These are phyloP conservation scores for Verticillium klebahnii DNA, from an alignment of 2,329 filamentous ascomycete genomes.

Conservation along the genomic window DNA sequence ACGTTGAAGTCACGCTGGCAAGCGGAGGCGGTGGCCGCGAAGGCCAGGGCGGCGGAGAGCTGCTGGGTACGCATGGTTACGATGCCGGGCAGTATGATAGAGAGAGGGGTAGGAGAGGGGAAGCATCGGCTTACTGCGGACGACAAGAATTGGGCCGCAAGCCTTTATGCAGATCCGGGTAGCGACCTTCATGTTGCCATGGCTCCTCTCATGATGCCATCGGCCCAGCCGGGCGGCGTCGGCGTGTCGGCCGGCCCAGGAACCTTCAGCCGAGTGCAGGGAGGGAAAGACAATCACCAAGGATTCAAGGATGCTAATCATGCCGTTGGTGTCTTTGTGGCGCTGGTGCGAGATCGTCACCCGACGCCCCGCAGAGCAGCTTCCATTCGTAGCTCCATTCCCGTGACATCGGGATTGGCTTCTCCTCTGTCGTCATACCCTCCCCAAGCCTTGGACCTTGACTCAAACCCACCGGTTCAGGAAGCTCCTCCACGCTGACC, in stretches of 20 bases:
- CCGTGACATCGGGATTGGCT: neutral
- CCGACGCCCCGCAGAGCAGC: neutral
- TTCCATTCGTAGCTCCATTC: neutral
- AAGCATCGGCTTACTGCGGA: neutral
- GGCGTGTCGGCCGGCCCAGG: neutral
- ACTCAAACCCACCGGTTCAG: neutral
- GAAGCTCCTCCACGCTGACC: neutral
- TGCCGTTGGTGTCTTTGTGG: neutral
- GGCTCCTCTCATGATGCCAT: neutral
- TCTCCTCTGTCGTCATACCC: constrained; percentile 2
- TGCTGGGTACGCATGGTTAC: constrained; percentile 1
- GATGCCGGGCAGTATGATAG: neutral
- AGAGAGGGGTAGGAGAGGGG: neutral
- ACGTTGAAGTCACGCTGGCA: constrained; percentile 24
- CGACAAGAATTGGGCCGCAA: too few relatives aligned
- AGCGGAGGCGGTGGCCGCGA: constrained; percentile 18
- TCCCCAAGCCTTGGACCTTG: neutral
- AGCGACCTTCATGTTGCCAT: neutral
- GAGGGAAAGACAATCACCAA: neutral
- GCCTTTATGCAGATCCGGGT: neutral
- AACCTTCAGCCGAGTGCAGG: neutral
- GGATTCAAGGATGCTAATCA: neutral
- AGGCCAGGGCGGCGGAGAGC: constrained; percentile 11
- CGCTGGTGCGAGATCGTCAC: neutral
- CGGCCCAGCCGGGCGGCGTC: neutral